Conservation (phyloP, 176 grass and related monocot species). For the Oryza meyeriana region DNA sequence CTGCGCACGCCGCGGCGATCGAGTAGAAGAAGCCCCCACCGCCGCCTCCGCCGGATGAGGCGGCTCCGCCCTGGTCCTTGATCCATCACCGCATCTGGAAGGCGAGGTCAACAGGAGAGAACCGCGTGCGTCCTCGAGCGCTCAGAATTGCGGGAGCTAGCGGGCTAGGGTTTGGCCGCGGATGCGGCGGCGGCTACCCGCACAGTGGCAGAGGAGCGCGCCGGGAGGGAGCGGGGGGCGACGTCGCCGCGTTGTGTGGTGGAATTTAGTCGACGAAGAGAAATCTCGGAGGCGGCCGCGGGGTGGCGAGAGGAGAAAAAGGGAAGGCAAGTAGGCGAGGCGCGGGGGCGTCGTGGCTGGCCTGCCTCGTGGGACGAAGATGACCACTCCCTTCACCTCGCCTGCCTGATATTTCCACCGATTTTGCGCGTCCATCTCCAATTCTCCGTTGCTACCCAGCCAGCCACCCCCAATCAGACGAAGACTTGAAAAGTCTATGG, state of each 20-base stretch:
- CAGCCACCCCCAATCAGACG: too few relatives aligned
- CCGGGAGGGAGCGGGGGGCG: conserved; percentile 4
- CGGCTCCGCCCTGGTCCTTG: conserved; percentile 51
- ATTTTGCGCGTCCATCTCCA: background rate
- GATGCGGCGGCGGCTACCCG: background rate
- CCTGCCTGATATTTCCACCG: background rate
- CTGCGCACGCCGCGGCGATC: conserved; percentile 51
- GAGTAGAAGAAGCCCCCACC: conserved; percentile 62
- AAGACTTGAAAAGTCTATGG: too few relatives aligned
- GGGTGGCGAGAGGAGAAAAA: conserved; percentile 8
- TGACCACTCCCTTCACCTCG: background rate
- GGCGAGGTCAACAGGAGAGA: background rate
- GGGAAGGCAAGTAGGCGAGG: background rate
- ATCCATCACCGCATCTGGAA: conserved; percentile 65
- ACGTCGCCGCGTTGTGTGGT: conserved; percentile 39
- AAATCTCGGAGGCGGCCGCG: conserved; percentile 35
- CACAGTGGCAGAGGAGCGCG: background rate
- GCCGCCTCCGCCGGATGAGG: conserved; percentile 29
- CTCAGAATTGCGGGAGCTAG: background rate
- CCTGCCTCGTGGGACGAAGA: background rate
- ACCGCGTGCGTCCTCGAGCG: background rate
- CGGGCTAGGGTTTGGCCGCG: conserved; percentile 36
- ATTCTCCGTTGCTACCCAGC: too few relatives aligned
- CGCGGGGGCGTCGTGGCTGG: conserved; percentile 28
- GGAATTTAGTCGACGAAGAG: background rate